Base-by-base conservation (phyloP, 2,329 filamentous ascomycete species). In the Scedosporium boydii region DNA sequence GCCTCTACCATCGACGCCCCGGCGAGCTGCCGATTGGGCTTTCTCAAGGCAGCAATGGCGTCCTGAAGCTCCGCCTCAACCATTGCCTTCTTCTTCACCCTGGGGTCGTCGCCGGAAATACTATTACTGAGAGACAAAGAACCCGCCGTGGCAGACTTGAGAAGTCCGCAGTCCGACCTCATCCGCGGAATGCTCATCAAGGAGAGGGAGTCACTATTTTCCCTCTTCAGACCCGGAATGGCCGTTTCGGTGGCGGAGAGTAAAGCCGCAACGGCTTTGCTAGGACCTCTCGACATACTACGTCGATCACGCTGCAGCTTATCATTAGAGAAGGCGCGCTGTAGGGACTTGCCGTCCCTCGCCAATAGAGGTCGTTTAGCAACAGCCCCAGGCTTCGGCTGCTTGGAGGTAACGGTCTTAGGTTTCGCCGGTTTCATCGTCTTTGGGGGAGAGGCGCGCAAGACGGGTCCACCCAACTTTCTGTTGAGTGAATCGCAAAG, bases 401-500 rank as follows among this genome's bases (percentile, higher is more conserved):
- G 72, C 65, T 78, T 79, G 44, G 69, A 68, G 1, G 71, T 74
- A 21, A 41, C 55, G 29, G 48, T 18, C 18, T 44, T 56, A 14
- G 77, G 72, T 65, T 79, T 83, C 16, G 75, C 69, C 16, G 78
- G 69, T 66, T 77, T 83, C 9, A n/a, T 23, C 12, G 80, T 77
- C 67, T 84, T 85, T 1, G 77, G 72, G 6, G 80, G 75, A 3
- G 87, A 81, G 23, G 56, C 57, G 58, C 83, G 75, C 64, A 85
- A 83, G 7, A 84, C 78, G 1, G 89, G 89, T 0, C 89, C 90
- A 16, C 90, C 90, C 4, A 93, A 80, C 71, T 92, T 92, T 66
- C 85, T 86, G 72, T 88, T 91, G 64, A 93, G 85, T 4, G 81
- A 78, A 57, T 86, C 82, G 68, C 89, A 91, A 14, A 87, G 77